A percentile compares a stretch with the other conserved stretches of the same genome.
These are phyloP conservation scores for Chalciporus sp. DNA, from an alignment of 1,284 basidiomycete genomes.

Conservation along the genomic window DNA sequence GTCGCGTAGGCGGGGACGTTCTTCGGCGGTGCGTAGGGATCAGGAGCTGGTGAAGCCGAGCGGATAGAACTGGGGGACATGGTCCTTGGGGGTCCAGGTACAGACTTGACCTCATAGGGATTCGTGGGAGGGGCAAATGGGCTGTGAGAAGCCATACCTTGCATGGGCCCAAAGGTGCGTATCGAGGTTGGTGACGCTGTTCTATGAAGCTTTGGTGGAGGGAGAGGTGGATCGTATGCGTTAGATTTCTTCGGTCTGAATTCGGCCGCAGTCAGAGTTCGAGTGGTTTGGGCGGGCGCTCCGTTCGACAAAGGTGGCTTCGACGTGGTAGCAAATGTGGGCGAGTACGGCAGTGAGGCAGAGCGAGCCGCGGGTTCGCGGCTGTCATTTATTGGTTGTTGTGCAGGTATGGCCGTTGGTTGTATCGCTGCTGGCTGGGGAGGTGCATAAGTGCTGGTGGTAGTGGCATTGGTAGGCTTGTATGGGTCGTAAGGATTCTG, in stretches of 20 bases:
- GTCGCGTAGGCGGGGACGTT: constrained; percentile 16
- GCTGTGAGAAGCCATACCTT: constrained; percentile 14
- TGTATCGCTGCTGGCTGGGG: constrained; percentile 17
- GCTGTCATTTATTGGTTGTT: constrained; percentile 13
- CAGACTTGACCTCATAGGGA: constrained; percentile 19
- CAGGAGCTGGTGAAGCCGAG: constrained; percentile 30
- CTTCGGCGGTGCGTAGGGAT: constrained; percentile 27
- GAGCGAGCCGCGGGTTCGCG: constrained; percentile 18
- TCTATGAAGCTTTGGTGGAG: constrained; percentile 47
- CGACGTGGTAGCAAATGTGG: constrained; percentile 17
- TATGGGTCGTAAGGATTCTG: constrained; percentile 33
- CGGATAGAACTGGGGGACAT: constrained; percentile 39
- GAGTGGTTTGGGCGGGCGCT: constrained; percentile 29
- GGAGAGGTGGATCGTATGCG: constrained; percentile 81
- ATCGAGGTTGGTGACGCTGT: constrained; percentile 28
- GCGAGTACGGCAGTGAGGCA: constrained; percentile 26
- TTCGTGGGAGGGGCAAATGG: constrained; percentile 15
- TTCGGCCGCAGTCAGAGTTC: constrained; percentile 40
- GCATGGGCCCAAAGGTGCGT: constrained; percentile 21
- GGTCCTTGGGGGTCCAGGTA: constrained; percentile 28
- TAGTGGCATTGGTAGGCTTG: constrained; percentile 32
- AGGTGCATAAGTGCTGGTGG: constrained; percentile 14
- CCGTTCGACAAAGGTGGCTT: constrained; percentile 19
- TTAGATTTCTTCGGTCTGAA: constrained; percentile 67
- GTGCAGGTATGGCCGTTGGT: constrained; percentile 22